A percentile compares a stretch with the other conserved stretches of the same genome.
These are phyloP conservation scores for Halophytophthora batemanensis DNA, from an alignment of 352 stramenopile species.

Conservation along the genomic window DNA sequence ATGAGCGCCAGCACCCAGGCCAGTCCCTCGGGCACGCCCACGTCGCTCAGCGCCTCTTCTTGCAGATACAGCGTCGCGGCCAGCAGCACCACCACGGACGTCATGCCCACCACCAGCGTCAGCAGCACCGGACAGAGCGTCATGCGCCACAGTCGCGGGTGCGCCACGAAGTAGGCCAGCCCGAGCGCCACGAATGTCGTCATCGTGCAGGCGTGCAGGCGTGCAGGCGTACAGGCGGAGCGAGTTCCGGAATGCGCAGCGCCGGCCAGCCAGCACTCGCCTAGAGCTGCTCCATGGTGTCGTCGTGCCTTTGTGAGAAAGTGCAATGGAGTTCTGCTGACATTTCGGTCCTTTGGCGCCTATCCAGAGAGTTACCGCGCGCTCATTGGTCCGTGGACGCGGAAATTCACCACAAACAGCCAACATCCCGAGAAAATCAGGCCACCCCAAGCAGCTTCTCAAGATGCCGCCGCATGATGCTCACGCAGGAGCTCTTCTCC, in stretches of 20 bases:
- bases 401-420: too few relatives aligned
- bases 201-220: constrained; percentile 15
- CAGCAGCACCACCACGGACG: constrained; percentile 44
- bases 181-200: constrained; percentile 32
- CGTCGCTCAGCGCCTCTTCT: constrained; percentile 31
- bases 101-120: constrained; percentile 38
- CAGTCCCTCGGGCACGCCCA: constrained; percentile 31
- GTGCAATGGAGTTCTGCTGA: too few relatives aligned
- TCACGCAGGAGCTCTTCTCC: too few relatives aligned
- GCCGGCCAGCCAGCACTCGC: background rate
- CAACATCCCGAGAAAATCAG: too few relatives aligned
- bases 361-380: too few relatives aligned
- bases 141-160: constrained; percentile 44
- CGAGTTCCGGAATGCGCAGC: background rate
- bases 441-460: too few relatives aligned
- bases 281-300: too few relatives aligned
- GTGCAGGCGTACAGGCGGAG: background rate
- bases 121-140: constrained; percentile 47
- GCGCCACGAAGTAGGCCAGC: constrained; percentile 41
- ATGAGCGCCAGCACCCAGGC: constrained; percentile 52
- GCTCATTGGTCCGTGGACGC: too few relatives aligned
- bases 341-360: too few relatives aligned
- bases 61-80: constrained; percentile 37
- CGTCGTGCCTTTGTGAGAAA: too few relatives aligned
- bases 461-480: too few relatives aligned